Evolutionary conservation across 2,329 filamentous ascomycete genomes (phyloP), one percentile per base, ranked within the genome.

Genomic region (Hypoxylon sp.): DNA sequence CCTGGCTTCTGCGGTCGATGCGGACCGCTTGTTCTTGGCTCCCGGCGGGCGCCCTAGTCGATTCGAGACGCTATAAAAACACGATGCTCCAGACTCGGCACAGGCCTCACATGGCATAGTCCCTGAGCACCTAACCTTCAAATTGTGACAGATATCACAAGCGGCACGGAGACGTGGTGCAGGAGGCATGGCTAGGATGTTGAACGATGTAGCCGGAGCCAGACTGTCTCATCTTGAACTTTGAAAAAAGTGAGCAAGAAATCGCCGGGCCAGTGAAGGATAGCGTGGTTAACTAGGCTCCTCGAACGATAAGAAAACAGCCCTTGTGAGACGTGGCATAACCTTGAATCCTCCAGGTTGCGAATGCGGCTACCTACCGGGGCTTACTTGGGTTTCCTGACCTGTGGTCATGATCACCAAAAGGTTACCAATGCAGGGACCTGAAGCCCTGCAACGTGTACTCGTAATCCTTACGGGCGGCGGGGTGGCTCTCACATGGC

Each of bases 61-160:
- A 30, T 48, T 48, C 46, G 46, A 48, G 24, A 48, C 24, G 43
- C 46, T 48, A 30, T 48, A 48, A 15, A 30, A 48, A 48, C 46
- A 30, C 26, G 46, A 48, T 19, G 26, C 22, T 13, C 46, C 26
- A 30, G 46, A 30, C 46, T 46, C 43, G 11, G 43, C 43, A 20
- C 43, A 46, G 19, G 20, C n/a, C 19, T 46, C 20, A 11, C 43
- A 46, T 4, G 43, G 43, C 43, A 46, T 46, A 46, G 43, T 46
- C n/a, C 43, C 43, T 2, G 43, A 46, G 43, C 46, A 30, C 15
- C 24, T 26, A 48, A 48, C 24, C 22, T 30, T 48, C 46, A 48
- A 30, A 15, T 30, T 48, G 22, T 48, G 46, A 20, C 46, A 28
- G 24, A 48, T 30, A 13, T 48, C 46, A 30, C 26, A 48, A 30